Base-by-base conservation (phyloP, 2,329 filamentous ascomycete genomes). In the Ceratocystis diversiconidia region DNA sequence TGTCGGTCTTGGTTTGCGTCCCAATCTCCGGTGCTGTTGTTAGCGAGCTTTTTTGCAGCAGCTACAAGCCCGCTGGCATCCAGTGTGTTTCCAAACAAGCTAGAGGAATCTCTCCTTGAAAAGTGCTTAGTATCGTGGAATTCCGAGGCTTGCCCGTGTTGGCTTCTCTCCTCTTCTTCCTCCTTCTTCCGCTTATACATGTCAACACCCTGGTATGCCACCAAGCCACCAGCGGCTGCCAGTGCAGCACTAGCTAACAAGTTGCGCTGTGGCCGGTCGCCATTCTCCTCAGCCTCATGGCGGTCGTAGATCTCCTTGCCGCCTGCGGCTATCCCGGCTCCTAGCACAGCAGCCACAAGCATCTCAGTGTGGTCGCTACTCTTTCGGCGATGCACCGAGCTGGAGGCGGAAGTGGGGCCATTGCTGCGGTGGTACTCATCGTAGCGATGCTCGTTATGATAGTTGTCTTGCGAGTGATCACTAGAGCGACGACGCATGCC, bases 241-340 rank as follows among this genome's bases (percentile, higher is more conserved):
- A 86, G 75, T 25, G 84, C 84, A 41, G 82, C 83, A 10, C 83
- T 82, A 32, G 80, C 79, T 17, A 85, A 75, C 25, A 82, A 72
- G 70, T 85, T 86, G 68, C 84, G 81, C 57, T 85, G 76, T 36
- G 84, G 74, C 57, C 66, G 60, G 0, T 81, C 76, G 63, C 69
- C 70, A 65, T 78, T 76, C 2, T 82, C 78, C 65, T 79, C 73
- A 68, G 79, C 82, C 70, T 86, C 81, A 69, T 77, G 80, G 68
- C 84, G 83, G 70, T 87, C 84, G 72, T 80, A 87, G 3, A 86
- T 73, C 72, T 87, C 85, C 74, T 87, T 87, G 62, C 82, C 82
- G 62, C 84, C 84, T 8, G 83, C 82, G n/a, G 83, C 82, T 25
- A 87, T 74, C 41, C 84, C 82, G 63, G 84, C 85, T 52, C 85